Base-by-base conservation (phyloP, 2,329 filamentous ascomycete genomes). In the Cercospora sojina region DNA sequence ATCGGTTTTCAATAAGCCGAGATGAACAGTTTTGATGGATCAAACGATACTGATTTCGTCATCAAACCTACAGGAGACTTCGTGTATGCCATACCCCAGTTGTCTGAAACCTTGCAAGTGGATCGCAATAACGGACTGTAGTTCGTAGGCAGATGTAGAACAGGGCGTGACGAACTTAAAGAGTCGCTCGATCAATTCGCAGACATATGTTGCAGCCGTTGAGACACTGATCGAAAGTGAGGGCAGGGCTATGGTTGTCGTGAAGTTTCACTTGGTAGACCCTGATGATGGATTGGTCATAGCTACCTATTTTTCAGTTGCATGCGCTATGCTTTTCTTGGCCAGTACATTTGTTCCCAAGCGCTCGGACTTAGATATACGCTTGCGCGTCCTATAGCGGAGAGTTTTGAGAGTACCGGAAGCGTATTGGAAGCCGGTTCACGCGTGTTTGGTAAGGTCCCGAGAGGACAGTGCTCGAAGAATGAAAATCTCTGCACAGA, bases 1-100 rank as follows among this genome's bases (percentile, higher is more conserved):
- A 25, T n/a, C 20, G 12, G 23, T 6, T 23, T 27, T 16, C 10
- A 13, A 25, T 6, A 13, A 16, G 47, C 47, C 47, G 47, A 51
- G 25, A 35, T 60, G 58, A 35, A 49, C 31, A 0, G 1, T 20
- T 35, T 31, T 35, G 31, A 57, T n/a, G 16, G 53, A 23, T 20
- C 27, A 32, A 20, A 57, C 47, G 47, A 51, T 51, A 12, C 7
- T 32, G 58, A 60, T 43, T 49, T 49, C 35, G 35, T 47, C 27
- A 60, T 60, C 58, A 60, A 47, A 60, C 25, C 53, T 32, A 57
- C 53, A 20, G 23, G 16, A 57, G 23, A 51, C 23, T 51, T 51
- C 25, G 13, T 27, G 13, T 25, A 51, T 3, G 13, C 47, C 1
- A n/a, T 51, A 1, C 12, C 47, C 47, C 47, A 27, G 12, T 13